Evolutionary conservation across 192 early-diverging fungal genomes (phyloP).

Genomic region (Dimargaris cristalligena): DNA sequence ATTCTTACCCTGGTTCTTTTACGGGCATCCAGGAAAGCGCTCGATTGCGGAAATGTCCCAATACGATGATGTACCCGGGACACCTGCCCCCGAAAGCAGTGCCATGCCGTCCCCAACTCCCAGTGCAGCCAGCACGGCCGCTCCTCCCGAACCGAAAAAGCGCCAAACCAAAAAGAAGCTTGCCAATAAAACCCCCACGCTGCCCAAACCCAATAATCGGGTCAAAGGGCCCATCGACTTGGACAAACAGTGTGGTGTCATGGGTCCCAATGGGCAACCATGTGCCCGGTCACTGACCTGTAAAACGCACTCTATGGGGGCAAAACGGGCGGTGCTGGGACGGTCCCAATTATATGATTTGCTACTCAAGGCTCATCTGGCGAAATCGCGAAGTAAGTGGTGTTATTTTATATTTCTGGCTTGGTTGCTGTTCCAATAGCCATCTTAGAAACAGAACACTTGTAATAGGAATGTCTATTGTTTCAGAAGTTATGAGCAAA

Average conservation of each 20-base stretch:
- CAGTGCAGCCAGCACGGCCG: conserved; percentile 18
- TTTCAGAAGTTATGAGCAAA: too few species aligned
- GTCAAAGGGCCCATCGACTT: conserved; percentile 54
- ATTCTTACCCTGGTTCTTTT: too few species aligned
- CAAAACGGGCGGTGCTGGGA: conserved; percentile 69
- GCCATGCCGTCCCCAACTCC: conserved; percentile 12
- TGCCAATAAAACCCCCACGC: conserved; percentile 12
- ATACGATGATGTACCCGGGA: neutral
- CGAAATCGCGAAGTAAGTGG: conserved; percentile 51
- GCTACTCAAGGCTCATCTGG: conserved; percentile 55
- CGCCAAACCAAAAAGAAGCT: conserved; percentile 33
- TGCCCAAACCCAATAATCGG: conserved; percentile 9
- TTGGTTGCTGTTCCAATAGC: too few species aligned
- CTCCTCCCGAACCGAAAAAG: conserved; percentile 26
- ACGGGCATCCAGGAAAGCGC: neutral
- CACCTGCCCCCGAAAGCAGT: conserved; percentile 9
- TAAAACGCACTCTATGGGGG: conserved; percentile 83
- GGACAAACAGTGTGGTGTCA: conserved; percentile 83
- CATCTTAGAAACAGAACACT: too few species aligned
- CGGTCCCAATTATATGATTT: conserved; percentile 72
- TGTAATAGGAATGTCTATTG: too few species aligned
- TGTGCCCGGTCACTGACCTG: conserved; percentile 87
- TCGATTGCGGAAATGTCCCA: neutral
- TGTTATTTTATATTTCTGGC: neutral
- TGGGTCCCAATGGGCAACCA: conserved; percentile 31